Evolutionary conservation across 805 yeast genomes (phyloP), one percentile per base, ranked within the genome.

Genomic region (Metschnikowia dekortorum): DNA sequence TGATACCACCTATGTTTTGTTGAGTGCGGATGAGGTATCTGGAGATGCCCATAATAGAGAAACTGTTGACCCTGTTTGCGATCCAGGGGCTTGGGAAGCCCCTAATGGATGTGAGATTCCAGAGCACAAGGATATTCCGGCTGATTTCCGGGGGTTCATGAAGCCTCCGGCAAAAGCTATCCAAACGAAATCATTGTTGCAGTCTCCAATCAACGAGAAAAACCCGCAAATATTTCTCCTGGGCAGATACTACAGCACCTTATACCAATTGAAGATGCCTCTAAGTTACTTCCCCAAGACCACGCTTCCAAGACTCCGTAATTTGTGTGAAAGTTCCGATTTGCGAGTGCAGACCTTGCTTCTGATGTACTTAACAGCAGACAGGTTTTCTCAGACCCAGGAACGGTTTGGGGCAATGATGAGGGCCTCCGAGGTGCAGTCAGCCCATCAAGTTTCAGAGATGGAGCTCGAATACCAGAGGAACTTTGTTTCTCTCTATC

Each of bases 231-330:
- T 52, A 3, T 74, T 70, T 48, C 54, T 74, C n/a, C 48, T 39
- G 18, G 58, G 69, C 1, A 57, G 76, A 35, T 74, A 74, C 56
- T 70, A 56, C 51, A 59, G 58, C 46, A 70, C 68, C 2, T 59
- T 74, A 6, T 74, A 74, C 52, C 69, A 75, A 4, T 63, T 71
- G 30, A 64, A 61, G 3, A 73, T 71, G 1, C 78, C 78, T 1
- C 60, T 74, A 39, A 68, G 66, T 39, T 74, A 74, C 53, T 73
- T 60, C 67, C 77, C 65, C 64, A 82, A 82, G 54, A 79, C 84
- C 0, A 75, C 79, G 4, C 61, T 82, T 36, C 62, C 76, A 10
- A 63, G 84, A 46, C 63, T 80, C 45, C 68, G 64, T 43, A 72
- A 72, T 22, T 60, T 81, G 54, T 78, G 82, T 51, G 53, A 54